phyloP scores from a whole-genome alignment of 1,284 basidiomycete genomes.

The Ceratobasidium sp. region DNA sequence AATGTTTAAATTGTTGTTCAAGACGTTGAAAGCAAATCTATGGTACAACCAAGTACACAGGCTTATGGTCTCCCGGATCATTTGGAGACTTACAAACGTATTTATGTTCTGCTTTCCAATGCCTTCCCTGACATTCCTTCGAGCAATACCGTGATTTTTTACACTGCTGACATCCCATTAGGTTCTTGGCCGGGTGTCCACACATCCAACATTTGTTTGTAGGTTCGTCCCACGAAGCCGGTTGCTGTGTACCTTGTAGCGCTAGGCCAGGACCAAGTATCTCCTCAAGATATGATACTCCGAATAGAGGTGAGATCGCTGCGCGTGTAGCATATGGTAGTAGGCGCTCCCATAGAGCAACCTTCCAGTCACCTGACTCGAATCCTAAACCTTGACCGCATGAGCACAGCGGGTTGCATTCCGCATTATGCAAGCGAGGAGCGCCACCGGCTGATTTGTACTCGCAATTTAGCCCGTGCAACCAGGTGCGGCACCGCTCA shows the following conservation, averaged over 20 bases:
- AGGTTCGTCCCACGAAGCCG: conserved; percentile 6
- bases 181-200: background rate
- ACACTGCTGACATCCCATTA: conserved; percentile 13
- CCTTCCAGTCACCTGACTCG: conserved; percentile 13
- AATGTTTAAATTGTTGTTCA: too few species aligned
- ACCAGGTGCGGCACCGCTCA: conserved; percentile 22
- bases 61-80: too few species aligned
- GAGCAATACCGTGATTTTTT: conserved; percentile 27
- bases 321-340: conserved; percentile 11
- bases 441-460: background rate
- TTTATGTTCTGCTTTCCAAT: conserved; percentile 35
- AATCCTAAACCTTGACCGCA: conserved; percentile 28
- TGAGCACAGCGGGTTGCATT: background rate
- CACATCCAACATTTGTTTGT: conserved; percentile 21
- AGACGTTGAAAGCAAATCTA: too few species aligned
- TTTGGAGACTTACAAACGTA: background rate
- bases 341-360: background rate
- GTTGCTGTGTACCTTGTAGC: conserved; percentile 7
- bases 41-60: too few species aligned
- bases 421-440: background rate
- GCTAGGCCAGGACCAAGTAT: conserved; percentile 1
- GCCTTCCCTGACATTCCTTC: conserved; percentile 10
- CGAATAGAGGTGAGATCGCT: conserved; percentile 29
- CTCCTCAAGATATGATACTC: conserved; percentile 11
- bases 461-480: conserved; percentile 26